Base-by-base conservation (phyloP, 257 asterid genomes). In the Coffea eugenioides region DNA sequence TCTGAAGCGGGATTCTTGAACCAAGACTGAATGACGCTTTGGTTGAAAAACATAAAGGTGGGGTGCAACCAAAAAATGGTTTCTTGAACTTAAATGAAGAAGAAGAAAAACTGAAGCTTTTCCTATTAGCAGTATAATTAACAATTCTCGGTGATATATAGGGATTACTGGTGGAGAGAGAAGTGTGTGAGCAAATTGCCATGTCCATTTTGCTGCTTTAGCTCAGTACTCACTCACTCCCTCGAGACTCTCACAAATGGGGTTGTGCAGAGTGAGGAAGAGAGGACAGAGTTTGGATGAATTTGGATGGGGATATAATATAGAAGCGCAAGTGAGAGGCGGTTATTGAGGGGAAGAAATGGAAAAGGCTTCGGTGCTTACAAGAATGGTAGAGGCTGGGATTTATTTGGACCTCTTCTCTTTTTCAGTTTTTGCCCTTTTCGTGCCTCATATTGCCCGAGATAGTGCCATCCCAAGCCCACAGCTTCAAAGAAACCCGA, bases 321-420 rank as follows among this genome's bases (percentile, higher is more conserved):
- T 65, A 5, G 87, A 77, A 89, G 91, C 82, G 89, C 85, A 79
- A 87, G 93, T 83, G 91, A 88, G 92, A 88, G 98, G 97, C 91
- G 77, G 86, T 69, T 80, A 71, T 81, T 52, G n/a, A 73, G 69
- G 31, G 16, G 21, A 39, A 20, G 18, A 39, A 39, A 39, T 51
- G 61, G 25, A 67, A 57, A 71, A 27, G 54, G 81, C 46, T 81
- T 72, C 87, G 85, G 83, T 82, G 52, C 71, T n/a, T 83, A 78
- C 84, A 59, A 69, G 82, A 83, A 54, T 73, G 78, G 62, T 31
- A 36, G 86, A 69, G 86, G 92, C 86, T 84, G 80, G 21, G 69
- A 81, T 83, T 91, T 82, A 51, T 88, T 83, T 84, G 76, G 78
- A 68, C 59, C 76, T 75, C 61, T 48, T 65, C 43, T 69, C 46